These are phyloP conservation scores for Coccomyxa subellipsoidea DNA, from an alignment of 163 green algal species.

Conservation along the genomic window DNA sequence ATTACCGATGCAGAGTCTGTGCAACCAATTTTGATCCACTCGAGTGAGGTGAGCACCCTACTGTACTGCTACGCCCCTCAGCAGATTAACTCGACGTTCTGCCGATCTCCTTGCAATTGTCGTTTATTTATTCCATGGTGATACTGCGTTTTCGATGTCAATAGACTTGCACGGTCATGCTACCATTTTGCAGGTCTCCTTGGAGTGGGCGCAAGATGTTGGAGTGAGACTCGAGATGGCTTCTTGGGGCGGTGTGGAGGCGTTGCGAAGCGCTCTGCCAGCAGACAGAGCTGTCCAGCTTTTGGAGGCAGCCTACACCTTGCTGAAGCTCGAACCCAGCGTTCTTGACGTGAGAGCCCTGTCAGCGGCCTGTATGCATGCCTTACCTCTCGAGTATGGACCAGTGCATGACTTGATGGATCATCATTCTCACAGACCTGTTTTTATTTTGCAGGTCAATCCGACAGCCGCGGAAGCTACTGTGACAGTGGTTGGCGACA, in stretches of 20 bases:
- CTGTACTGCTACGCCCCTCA: too few species aligned
- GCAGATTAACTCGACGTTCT: too few species aligned
- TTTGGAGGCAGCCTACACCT: slow-evolving; percentile 1
- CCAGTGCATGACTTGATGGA: background rate
- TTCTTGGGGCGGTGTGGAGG: background rate
- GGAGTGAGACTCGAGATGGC: background rate
- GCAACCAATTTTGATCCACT: too few species aligned
- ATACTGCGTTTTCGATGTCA: too few species aligned
- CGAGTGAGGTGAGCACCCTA: too few species aligned
- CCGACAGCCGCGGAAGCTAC: slow-evolving; percentile 5
- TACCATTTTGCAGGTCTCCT: background rate
- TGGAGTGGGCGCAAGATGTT: slow-evolving; percentile 11
- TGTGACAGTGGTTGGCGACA: slow-evolving; percentile 85
- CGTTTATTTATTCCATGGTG: too few species aligned
- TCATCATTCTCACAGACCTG: background rate
- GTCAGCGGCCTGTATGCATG: background rate
- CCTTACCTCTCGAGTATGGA: background rate
- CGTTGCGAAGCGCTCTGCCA: slow-evolving; percentile 12
- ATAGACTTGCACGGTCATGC: background rate
- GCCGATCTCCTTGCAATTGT: too few species aligned
- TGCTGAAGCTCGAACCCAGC: slow-evolving; percentile 37
- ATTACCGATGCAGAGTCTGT: too few species aligned
- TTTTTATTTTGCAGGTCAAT: slow-evolving; percentile 17
- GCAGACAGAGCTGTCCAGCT: background rate
- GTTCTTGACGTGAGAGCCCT: slow-evolving; percentile 37